phyloP scores from a whole-genome alignment of 23 red algal species.

The Gracilariopsis chorda region DNA sequence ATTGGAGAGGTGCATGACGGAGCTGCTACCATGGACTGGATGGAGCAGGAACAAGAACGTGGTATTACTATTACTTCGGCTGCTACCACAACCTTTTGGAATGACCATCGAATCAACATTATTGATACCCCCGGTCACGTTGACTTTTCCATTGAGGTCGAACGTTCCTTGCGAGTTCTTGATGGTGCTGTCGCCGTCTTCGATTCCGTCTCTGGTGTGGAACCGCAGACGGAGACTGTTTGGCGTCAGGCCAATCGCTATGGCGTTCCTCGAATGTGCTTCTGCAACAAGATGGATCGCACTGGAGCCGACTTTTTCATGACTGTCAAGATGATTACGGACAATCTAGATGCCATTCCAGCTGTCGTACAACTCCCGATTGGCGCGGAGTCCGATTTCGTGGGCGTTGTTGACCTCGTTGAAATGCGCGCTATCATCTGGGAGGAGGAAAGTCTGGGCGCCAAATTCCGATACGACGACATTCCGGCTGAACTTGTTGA shows the following conservation, averaged over 20 bases:
- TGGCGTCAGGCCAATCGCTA: conserved; percentile 98
- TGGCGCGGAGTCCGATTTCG: conserved; percentile 85
- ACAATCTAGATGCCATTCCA: conserved; percentile 85
- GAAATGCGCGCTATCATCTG: conserved; percentile 97
- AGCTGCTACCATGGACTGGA: conserved; percentile 99
- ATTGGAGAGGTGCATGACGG: conserved; percentile 99
- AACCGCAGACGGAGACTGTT: conserved; percentile 98
- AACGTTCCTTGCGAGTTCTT: conserved; percentile 93
- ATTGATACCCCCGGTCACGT: conserved; percentile 99
- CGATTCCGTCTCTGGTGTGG: conserved; percentile 95
- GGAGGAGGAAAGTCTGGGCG: conserved; percentile 88
- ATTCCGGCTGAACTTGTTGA: conserved; percentile 85
- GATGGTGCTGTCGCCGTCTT: conserved; percentile 98
- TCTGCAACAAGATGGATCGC: conserved; percentile 99
- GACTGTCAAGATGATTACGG: conserved; percentile 87
- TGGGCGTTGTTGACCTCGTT: conserved; percentile 90
- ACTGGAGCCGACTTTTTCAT: conserved; percentile 97
- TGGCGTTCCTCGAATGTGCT: conserved; percentile 97
- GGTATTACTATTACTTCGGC: conserved; percentile 99
- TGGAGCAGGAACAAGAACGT: conserved; percentile 98
- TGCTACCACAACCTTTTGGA: conserved; percentile 95
- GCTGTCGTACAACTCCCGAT: conserved; percentile 90
- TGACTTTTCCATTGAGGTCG: conserved; percentile 99
- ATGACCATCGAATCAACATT: conserved; percentile 95
- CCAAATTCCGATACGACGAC: conserved; percentile 82